Evolutionary conservation across 2,329 filamentous ascomycete species (phyloP), one percentile per base, ranked within the genome.

Genomic region (Trichoderma koningiopsis): DNA sequence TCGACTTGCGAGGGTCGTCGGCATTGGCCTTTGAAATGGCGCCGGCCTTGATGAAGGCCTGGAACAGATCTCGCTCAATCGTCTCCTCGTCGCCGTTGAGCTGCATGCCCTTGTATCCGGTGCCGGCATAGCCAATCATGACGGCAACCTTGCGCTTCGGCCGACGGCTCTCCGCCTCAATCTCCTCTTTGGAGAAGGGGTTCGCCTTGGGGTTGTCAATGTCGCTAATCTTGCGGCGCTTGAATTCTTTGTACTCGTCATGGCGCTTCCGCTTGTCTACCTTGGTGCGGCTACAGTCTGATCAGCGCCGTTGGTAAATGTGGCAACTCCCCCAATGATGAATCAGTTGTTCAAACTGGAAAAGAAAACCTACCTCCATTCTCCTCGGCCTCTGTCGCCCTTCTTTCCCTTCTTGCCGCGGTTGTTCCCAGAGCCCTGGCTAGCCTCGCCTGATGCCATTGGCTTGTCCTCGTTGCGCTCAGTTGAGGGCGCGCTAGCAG

Each of bases 111-210:
- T 93, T 94, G 84, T 99, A 99, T 19, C 96, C 96, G 11, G 93
- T 97, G 61, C 96, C 96, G 6, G 94, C 94, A 80, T 99, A 99
- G 19, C 96, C 96, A 74, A 99, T 90, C 84, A 98, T 84, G 37
- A 99, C 94, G 52, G 95, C 96, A 61, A 97, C 95, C 83, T 99
- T 99, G 80, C 92, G 90, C 86, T 99, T 99, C 29, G 96, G 96
- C 68, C 89, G 89, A 72, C 95, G 90, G 78, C 91, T 90, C 79
- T 99, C 96, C 58, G 89, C 89, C 14, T 91, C 92, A 74, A 97
- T 95, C 81, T 97, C 94, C 72, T 96, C 93, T 74, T 92, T 87
- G 66, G 82, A 81, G 74, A 89, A 89, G 49, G 84, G 82, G 69
- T 88, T 87, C 61, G 73, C 75, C 22, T 72, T 70, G 16, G 76